Evolutionary conservation across 805 yeast genomes (phyloP).

Genomic region (Hanseniaspora singularis): DNA sequence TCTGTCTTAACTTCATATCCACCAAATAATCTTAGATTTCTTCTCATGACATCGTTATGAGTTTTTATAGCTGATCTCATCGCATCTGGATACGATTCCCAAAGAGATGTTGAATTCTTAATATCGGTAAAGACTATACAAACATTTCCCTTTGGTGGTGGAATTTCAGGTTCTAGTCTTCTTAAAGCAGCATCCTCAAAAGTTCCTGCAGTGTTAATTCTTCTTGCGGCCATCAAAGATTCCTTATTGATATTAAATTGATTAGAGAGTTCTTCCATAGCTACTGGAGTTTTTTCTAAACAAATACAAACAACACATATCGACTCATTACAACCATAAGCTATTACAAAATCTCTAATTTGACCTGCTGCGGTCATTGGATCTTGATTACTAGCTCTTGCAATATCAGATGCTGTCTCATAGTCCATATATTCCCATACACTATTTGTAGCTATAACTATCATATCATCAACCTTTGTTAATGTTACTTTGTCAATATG

Average conservation of each 20-base stretch:
- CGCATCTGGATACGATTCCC: slow-evolving; percentile 88
- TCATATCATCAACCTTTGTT: slow-evolving; percentile 64
- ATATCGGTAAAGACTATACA: slow-evolving; percentile 97
- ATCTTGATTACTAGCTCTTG: slow-evolving; percentile 65
- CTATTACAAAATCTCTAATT: slow-evolving; percentile 82
- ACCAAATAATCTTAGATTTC: slow-evolving; percentile 81
- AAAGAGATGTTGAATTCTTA: slow-evolving; percentile 78
- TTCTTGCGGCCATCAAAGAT: slow-evolving; percentile 34
- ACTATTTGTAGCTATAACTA: slow-evolving; percentile 71
- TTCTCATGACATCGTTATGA: slow-evolving; percentile 87
- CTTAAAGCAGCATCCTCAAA: slow-evolving; percentile 69
- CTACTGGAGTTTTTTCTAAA: slow-evolving; percentile 35
- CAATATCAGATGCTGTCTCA: slow-evolving; percentile 82
- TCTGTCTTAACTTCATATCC: slow-evolving; percentile 98
- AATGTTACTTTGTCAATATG: slow-evolving; percentile 51
- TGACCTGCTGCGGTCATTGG: slow-evolving; percentile 89
- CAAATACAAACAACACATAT: slow-evolving; percentile 71
- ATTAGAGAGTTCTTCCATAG: slow-evolving; percentile 17
- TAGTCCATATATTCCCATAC: slow-evolving; percentile 76
- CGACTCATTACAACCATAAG: slow-evolving; percentile 77
- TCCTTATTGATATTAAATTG: slow-evolving; percentile 29
- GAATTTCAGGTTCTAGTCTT: slow-evolving; percentile 76
- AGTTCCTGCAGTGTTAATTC: slow-evolving; percentile 30
- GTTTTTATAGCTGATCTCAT: slow-evolving; percentile 95
- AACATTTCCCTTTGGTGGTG: slow-evolving; percentile 86